A percentile compares a stretch with the other conserved stretches of the same genome.
Evolutionary conservation across 257 asterid genomes (phyloP).

Genomic region (Echium plantagineum): DNA sequence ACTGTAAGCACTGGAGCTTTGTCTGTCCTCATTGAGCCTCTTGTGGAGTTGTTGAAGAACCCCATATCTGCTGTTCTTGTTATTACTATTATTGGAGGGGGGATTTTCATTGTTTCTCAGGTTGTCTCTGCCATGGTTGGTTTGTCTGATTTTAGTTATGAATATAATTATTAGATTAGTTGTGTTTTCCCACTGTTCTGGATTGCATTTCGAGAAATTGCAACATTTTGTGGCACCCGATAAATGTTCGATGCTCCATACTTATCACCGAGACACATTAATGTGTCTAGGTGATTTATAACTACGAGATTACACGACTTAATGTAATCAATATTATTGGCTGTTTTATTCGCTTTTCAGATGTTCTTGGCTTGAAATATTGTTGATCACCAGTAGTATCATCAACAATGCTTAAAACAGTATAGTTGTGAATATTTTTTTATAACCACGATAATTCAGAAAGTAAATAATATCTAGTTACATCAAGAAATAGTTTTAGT

Average conservation of each 20-base stretch:
- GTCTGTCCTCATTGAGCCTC: slow-evolving; percentile 54
- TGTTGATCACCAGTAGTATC: neutral
- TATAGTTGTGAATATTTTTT: too few species aligned
- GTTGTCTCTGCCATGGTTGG: slow-evolving; percentile 94
- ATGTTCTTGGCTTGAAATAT: neutral
- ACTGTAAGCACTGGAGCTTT: slow-evolving; percentile 85
- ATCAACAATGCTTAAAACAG: too few species aligned
- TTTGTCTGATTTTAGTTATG: slow-evolving; percentile 64
- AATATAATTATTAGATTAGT: slow-evolving; percentile 36
- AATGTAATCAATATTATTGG: too few species aligned
- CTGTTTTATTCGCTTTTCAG: too few species aligned
- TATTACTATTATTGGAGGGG: slow-evolving; percentile 46
- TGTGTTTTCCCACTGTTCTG: neutral
- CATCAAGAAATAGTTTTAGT: neutral
- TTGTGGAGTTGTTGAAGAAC: slow-evolving; percentile 57
- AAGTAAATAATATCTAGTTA: neutral
- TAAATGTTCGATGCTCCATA: too few species aligned
- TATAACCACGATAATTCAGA: too few species aligned
- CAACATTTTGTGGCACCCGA: too few species aligned
- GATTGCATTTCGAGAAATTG: too few species aligned
- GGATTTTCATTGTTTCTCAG: slow-evolving; percentile 52
- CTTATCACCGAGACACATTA: too few species aligned
- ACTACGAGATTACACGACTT: too few species aligned
- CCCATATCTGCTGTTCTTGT: slow-evolving; percentile 76
- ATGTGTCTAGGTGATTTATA: too few species aligned